Percentiles rank a stretch among this genome's conserved stretches.
phyloP scores from a whole-genome alignment of 1,284 basidiomycete genomes.

The Cutaneotrichosporon arboriforme region DNA sequence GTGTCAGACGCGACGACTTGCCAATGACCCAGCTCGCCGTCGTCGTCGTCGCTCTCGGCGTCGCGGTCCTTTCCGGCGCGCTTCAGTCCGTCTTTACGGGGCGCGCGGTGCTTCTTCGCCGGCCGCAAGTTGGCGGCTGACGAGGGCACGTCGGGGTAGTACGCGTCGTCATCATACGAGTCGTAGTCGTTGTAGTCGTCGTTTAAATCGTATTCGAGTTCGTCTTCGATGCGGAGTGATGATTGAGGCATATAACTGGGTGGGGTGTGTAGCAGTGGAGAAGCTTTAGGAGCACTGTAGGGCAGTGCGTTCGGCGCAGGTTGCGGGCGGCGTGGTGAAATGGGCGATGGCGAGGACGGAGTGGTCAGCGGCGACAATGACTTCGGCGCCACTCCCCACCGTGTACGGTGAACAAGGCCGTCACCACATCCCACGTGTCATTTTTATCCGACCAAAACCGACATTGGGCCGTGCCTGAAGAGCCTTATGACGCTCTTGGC shows the following conservation, averaged over 20 bases:
- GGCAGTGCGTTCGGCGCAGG: constrained; percentile 3
- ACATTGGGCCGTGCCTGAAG: too few relatives aligned
- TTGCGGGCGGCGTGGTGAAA: background rate
- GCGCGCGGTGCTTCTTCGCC: constrained; percentile 16
- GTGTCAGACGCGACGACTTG: constrained; percentile 12
- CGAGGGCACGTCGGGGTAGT: constrained; percentile 8
- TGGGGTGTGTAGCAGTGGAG: background rate
- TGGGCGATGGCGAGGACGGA: background rate
- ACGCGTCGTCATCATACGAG: constrained; percentile 5
- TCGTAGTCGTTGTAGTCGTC: constrained; percentile 4
- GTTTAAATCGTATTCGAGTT: background rate
- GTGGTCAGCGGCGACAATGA: background rate
- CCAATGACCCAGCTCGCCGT: constrained; percentile 20
- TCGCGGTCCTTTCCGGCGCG: constrained; percentile 20
- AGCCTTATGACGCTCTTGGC: too few relatives aligned
- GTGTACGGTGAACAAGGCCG: too few relatives aligned
- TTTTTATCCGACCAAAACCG: too few relatives aligned
- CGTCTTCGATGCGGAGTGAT: constrained; percentile 1
- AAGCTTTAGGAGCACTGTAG: background rate
- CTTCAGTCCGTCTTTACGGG: constrained; percentile 3
- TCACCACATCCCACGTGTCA: too few relatives aligned
- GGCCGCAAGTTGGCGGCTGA: constrained; percentile 14
- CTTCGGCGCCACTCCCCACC: too few relatives aligned
- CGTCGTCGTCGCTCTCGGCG: constrained; percentile 4
- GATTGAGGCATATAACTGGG: background rate